These are phyloP conservation scores for Corylus heterophylla DNA, from an alignment of 306 rosid species.

Conservation along the genomic window DNA sequence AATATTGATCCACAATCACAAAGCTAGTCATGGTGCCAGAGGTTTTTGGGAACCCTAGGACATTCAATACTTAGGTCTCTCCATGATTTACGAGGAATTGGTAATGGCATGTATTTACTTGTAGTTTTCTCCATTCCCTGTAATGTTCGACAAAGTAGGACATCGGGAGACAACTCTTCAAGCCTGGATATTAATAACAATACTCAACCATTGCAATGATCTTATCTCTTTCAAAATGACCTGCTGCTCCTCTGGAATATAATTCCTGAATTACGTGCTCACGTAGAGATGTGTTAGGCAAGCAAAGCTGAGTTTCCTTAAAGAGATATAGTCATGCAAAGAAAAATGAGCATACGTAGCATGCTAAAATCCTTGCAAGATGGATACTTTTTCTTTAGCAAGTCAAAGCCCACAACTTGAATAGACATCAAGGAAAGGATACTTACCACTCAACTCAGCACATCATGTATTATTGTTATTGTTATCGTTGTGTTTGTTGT, in stretches of 20 bases:
- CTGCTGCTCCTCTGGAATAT: background rate
- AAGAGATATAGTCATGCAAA: background rate
- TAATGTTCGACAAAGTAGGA: background rate
- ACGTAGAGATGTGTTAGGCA: background rate
- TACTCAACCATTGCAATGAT: background rate
- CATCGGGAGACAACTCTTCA: background rate
- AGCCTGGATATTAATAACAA: background rate
- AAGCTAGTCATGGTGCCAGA: background rate
- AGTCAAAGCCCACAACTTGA: background rate
- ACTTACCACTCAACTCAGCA: background rate
- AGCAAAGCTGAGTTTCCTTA: background rate
- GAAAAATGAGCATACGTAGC: background rate
- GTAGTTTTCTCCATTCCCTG: background rate
- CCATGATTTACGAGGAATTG: background rate
- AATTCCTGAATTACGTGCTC: background rate
- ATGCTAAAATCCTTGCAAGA: background rate
- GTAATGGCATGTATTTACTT: background rate
- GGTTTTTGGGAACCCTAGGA: background rate
- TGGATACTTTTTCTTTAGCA: background rate
- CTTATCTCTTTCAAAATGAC: background rate
- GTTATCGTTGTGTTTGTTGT: background rate
- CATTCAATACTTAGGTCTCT: constrained; percentile 8
- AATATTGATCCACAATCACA: background rate
- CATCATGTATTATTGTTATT: background rate
- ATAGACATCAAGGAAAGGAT: background rate